Percentiles rank a stretch among this genome's conserved stretches.
Conservation (phyloP, 257 asterid species). For the Paulownia fortunei region DNA sequence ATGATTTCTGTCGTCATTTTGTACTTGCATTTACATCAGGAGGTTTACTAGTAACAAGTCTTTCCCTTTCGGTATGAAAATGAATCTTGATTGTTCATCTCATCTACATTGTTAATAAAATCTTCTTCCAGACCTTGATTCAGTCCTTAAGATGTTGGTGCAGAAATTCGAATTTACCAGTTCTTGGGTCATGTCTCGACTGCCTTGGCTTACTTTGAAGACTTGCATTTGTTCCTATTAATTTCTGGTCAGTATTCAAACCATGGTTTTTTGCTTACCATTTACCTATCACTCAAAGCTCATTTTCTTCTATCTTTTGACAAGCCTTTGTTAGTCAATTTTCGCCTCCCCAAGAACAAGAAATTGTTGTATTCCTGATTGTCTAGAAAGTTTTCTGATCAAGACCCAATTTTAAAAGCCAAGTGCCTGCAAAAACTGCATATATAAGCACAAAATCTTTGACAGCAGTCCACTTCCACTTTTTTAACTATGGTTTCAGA, state of each 20-base stretch:
- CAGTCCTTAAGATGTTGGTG: background rate
- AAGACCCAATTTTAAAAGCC: conserved; percentile 21
- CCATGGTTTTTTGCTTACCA: too few species aligned
- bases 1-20: conserved; percentile 22
- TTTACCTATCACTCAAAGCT: background rate
- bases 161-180: background rate
- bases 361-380: too few species aligned
- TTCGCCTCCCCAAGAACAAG: too few species aligned
- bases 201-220: background rate
- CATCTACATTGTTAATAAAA: background rate
- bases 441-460: background rate
- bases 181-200: background rate
- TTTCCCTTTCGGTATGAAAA: background rate
- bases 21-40: conserved; percentile 36
- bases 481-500: conserved; percentile 62
- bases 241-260: background rate
- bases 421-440: background rate
- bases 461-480: too few species aligned
- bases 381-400: background rate
- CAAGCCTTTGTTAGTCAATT: background rate
- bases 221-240: background rate
- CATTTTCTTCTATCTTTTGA: background rate
- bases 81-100: conserved; percentile 23
- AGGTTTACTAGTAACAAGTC: background rate
- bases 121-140: background rate